Evolutionary conservation across 2,329 filamentous ascomycete species (phyloP), one percentile per base, ranked within the genome.

Genomic region (Pyrenochaeta sp.): DNA sequence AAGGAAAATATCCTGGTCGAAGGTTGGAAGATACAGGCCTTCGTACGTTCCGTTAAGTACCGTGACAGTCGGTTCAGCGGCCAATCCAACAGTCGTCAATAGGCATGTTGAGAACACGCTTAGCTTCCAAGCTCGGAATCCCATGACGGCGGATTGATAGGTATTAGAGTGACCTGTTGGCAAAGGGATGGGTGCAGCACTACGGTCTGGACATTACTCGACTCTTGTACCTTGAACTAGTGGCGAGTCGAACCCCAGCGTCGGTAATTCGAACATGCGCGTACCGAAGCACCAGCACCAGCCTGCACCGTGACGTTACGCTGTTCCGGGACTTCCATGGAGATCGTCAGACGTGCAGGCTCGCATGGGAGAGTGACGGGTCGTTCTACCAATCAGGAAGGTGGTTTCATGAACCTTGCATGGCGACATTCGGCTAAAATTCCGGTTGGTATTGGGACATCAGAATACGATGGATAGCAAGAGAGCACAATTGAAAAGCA

Each of bases 1-100:
- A 20, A 82, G 73, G 60, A 81, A 82, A 54, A 75, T 70, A 53
- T 82, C 79, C 60, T 82, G 78, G 33, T 79, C 66, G 58, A 73
- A 75, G 2, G 65, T 60, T 1, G 71, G 63, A 6, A 74, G 61
- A 41, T 70, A 60, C 2, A 69, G 29, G 10, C 73, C 73, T 51
- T 73, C 67, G 31, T 75, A 75, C 18, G 69, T 73, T 9, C 73
- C 72, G 52, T 75, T 75, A 39, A 66, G 62, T 0, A 75, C 65
- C 9, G 55, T 64, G 15, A 68, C 73, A 2, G 59, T 61, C 12
- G 72, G 70, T 11, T 60, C 58, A 12, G 41, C 29, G 33, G 67
- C 67, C 18, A 39, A 39, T 31, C 56, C 55, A 14, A 55, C 31
- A 7, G 55, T 45, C 14, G 60, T 52, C 15, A 66, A 50, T 12